phyloP scores from a whole-genome alignment of 352 stramenopile genomes.

The Blastocystis sp. region DNA sequence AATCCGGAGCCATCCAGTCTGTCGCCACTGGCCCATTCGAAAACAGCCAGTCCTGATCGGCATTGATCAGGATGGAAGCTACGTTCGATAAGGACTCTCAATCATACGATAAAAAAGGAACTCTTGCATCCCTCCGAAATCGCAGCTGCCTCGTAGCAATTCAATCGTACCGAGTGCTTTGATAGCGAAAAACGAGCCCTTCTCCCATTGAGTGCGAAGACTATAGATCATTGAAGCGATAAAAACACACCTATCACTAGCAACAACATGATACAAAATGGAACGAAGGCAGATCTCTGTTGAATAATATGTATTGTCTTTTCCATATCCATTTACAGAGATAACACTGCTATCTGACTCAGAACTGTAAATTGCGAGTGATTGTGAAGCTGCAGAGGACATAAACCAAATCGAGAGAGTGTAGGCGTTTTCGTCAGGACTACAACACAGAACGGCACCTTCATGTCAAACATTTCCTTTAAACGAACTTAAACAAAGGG shows the following conservation, averaged over 20 bases:
- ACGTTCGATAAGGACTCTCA: background rate
- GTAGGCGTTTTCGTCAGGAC: background rate
- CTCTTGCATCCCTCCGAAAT: background rate
- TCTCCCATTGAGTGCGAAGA: background rate
- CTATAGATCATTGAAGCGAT: background rate
- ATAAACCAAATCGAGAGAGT: background rate
- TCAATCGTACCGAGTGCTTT: background rate
- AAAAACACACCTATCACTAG: background rate
- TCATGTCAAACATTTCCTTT: background rate
- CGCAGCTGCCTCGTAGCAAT: conserved; percentile 9
- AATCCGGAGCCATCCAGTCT: background rate
- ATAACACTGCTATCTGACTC: background rate
- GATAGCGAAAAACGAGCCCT: conserved; percentile 5
- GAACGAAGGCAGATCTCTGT: background rate
- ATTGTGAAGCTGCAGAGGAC: background rate
- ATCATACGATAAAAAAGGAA: background rate
- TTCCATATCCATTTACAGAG: conserved; percentile 27
- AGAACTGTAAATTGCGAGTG: background rate
- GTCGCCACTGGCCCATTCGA: background rate
- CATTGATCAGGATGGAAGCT: background rate
- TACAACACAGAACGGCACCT: background rate
- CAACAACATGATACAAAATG: background rate
- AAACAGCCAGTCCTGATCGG: background rate
- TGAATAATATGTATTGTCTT: conserved; percentile 1
- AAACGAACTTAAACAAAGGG: background rate